A percentile compares a stretch with the other conserved stretches of the same genome.
Conservation (phyloP, 225 moss, liverwort and hornwort genomes). For the Pleurozium schreberi region DNA sequence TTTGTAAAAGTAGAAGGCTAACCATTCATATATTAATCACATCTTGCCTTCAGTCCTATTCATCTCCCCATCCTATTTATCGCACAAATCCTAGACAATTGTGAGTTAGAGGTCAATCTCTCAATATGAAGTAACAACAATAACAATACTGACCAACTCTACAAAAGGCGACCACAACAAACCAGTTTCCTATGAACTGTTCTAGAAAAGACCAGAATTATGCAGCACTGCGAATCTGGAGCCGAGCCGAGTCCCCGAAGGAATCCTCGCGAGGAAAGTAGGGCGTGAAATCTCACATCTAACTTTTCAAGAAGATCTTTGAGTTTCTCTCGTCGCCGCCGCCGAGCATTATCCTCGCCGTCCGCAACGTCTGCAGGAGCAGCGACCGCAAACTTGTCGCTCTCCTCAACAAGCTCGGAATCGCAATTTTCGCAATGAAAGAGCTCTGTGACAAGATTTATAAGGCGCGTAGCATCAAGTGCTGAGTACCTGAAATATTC, state of each 20-base stretch:
- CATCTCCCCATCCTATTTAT: background rate
- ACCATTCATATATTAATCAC: background rate
- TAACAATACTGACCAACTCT: background rate
- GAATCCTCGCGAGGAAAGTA: background rate
- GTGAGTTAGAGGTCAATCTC: background rate
- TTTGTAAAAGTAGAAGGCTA: background rate
- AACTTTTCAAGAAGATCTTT: constrained; percentile 86
- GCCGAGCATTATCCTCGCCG: constrained; percentile 94
- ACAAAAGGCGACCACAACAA: background rate
- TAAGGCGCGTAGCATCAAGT: constrained; percentile 74
- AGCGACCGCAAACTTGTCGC: constrained; percentile 83
- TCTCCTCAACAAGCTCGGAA: constrained; percentile 89
- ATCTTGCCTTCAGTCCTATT: background rate
- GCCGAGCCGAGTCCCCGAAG: background rate
- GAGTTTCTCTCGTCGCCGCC: constrained; percentile 86
- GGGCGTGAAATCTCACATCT: constrained; percentile 46
- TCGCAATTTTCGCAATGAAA: constrained; percentile 94
- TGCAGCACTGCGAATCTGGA: background rate
- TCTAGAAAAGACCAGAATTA: background rate
- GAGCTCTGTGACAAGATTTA: constrained; percentile 68
- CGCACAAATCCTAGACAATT: background rate
- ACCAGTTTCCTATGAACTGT: background rate
- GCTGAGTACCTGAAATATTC: constrained; percentile 69
- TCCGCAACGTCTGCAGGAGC: constrained; percentile 78
- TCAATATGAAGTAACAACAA: background rate